Percentiles rank a stretch among this genome's conserved stretches.
Evolutionary conservation across 2,329 filamentous ascomycete species (phyloP).

Genomic region (Curvularia sp.): DNA sequence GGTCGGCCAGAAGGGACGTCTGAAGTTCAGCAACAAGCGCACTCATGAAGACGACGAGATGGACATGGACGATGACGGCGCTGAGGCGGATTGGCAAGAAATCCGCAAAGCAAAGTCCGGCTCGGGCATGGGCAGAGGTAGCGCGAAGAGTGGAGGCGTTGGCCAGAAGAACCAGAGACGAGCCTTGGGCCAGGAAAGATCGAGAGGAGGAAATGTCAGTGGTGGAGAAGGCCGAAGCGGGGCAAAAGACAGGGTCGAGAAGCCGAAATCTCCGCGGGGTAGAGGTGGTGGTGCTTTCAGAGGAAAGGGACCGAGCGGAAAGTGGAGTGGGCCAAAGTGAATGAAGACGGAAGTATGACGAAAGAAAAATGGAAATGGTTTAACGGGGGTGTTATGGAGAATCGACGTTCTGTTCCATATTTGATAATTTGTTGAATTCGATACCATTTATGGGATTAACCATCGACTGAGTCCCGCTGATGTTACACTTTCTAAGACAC

Average conservation of each 20-base stretch:
- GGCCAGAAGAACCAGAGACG: conserved; percentile 39
- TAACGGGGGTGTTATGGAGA: not conserved
- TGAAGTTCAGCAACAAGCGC: conserved; percentile 65
- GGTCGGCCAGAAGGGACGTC: conserved; percentile 64
- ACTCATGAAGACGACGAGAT: conserved; percentile 54
- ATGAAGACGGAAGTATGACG: not conserved
- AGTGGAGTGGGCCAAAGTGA: conserved; percentile 20
- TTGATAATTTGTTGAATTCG: conserved; percentile 5
- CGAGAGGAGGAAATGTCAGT: conserved; percentile 35
- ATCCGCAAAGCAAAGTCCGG: conserved; percentile 48
- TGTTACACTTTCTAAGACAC: not conserved
- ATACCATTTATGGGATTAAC: conserved; percentile 3
- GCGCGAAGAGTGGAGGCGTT: conserved; percentile 29
- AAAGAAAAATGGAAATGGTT: conserved; percentile 7
- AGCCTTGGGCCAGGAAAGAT: conserved; percentile 48
- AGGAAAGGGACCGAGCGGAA: conserved; percentile 15
- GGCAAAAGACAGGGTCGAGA: conserved; percentile 22
- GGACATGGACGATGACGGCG: conserved; percentile 55
- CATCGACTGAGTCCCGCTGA: not conserved
- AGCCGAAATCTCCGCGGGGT: conserved; percentile 17
- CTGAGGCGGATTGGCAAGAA: conserved; percentile 40
- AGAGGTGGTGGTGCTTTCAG: conserved; percentile 20
- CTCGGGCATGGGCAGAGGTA: conserved; percentile 38
- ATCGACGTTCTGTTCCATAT: not conserved
- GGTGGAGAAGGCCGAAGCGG: conserved; percentile 29